Base-by-base conservation (phyloP, 768 basidiomycete genomes). In the Suillus bovinus region DNA sequence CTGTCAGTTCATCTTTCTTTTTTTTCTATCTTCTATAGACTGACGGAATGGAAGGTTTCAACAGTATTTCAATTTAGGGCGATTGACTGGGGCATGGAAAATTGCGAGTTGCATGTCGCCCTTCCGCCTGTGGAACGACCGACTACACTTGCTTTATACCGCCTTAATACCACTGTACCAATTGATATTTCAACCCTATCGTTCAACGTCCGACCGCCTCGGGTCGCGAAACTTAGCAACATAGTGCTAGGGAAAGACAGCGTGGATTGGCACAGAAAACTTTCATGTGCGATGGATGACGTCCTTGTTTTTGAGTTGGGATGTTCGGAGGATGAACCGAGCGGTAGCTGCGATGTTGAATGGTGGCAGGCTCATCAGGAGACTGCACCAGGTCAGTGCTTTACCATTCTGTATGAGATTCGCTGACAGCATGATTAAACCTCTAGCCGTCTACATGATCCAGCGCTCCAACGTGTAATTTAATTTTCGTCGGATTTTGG, bases 271-370 rank as follows among this genome's bases (percentile, higher is more conserved):
- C 49, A 50, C 49, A 50, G 49, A 20, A 50, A 29, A 50, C 29
- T 50, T 50, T 50, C 49, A 31, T 50, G 27, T 50, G 49, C 49
- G 17, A 50, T 50, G 49, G 49, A 31, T 10, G 49, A 50, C 29
- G 49, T 29, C 49, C 49, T 50, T 31, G 49, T 50, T 27, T 50
- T 50, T 11, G 49, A 50, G 17, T 31, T 50, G 17, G 49, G 29
- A 50, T 50, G 49, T 20, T 50, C 17, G 10, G 49, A 50, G 49
- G 49, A 50, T 10, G 49, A 50, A 50, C 5, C 10, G 3, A 50
- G 29, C 29, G 29, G 29, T 31, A 31, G 49, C 10, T 50, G 49
- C 49, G 27, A 50, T 50, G 20, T 50, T 11, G 29, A 31, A 50
- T 31, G 49, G 49, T 50, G 49, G 29, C 49, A 50, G 17, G 17